Base-by-base conservation (phyloP, 495 filamentous ascomycete genomes). In the Cercophora sp. region DNA sequence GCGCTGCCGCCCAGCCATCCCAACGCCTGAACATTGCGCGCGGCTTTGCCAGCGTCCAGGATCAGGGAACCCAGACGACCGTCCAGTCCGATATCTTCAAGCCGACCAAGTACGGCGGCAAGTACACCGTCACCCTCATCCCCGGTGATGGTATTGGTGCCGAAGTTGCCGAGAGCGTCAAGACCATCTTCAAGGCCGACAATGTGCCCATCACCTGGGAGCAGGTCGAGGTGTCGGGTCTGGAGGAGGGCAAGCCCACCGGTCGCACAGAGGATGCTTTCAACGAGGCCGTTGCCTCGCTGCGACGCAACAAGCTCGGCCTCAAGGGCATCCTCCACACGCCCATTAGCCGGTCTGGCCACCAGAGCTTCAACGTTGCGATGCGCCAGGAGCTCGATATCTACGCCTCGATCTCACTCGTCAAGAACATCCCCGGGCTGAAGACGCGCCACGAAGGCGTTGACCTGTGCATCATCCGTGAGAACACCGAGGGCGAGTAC, bases 401-500 rank as follows among this genome's bases (percentile, higher is more conserved):
- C 75, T 98, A 97, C 71, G 93, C 93, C 65, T 96, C 92, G 39
- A 91, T 98, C 67, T 89, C 90, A 56, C 81, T 97, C 48, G 88
- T 98, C 79, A 97, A 97, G 83, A 98, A 97, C 78, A 97, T 98
- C 67, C 93, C 93, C 53, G 93, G 93, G 52, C 96, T 97, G 77
- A 70, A 94, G 73, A 97, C 94, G 45, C 90, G 93, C 65, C 93
- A 98, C 79, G 85, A 95, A 63, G 82, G 91, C 68, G 87, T 98
- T 70, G 94, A 98, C 68, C 82, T 98, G 50, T 95, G 90, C 83
- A 96, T 98, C 70, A 96, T 98, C 72, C 93, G 93, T 73, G 93
- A 98, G 79, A 98, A 98, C 78, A 98, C 93, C 68, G 93, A 98
- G 78, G 93, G 93, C 64, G 93, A 98, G 80, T 98, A 98, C 79